These are phyloP conservation scores for Ophiosphaerella herpotricha DNA, from an alignment of 2,329 filamentous ascomycete species.

Conservation along the genomic window DNA sequence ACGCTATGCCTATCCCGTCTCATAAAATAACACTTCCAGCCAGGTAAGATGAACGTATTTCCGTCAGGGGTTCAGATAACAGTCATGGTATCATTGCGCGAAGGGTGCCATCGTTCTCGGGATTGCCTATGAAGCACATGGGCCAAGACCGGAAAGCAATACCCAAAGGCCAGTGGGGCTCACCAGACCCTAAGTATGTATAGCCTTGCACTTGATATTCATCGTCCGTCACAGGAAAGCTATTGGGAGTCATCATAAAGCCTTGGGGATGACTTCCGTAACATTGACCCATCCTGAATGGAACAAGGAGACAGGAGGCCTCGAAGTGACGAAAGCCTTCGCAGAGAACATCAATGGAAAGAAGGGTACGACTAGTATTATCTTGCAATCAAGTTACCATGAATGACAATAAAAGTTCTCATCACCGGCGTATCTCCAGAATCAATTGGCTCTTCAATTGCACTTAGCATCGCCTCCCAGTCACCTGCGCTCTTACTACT, in stretches of 20 bases:
- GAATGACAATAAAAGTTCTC: constrained; percentile 35
- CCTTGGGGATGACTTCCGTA: constrained; percentile 7
- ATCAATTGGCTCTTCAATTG: constrained; percentile 37
- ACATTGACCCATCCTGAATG: constrained; percentile 44
- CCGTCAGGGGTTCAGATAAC: too few relatives aligned
- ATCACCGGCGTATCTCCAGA: constrained; percentile 42
- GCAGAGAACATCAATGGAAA: constrained; percentile 31
- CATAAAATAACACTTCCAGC: background rate
- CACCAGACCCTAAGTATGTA: too few relatives aligned
- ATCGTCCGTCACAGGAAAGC: too few relatives aligned
- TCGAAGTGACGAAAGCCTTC: constrained; percentile 39
- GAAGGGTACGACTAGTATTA: constrained; percentile 18
- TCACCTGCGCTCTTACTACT: constrained; percentile 34
- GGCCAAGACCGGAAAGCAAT: too few relatives aligned
- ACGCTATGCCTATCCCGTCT: background rate
- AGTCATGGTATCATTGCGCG: too few relatives aligned
- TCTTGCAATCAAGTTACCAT: constrained; percentile 4
- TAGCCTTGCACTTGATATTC: too few relatives aligned
- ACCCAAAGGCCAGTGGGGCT: too few relatives aligned
- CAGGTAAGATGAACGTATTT: too few relatives aligned
- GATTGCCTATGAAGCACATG: too few relatives aligned
- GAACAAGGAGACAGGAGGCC: constrained; percentile 35
- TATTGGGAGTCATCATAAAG: background rate
- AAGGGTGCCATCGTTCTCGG: too few relatives aligned
- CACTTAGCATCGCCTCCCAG: constrained; percentile 34